Percentiles rank a stretch among this genome's conserved stretches.
Evolutionary conservation across 1,284 basidiomycete genomes (phyloP).

Genomic region (Cryptococcus hybrid): DNA sequence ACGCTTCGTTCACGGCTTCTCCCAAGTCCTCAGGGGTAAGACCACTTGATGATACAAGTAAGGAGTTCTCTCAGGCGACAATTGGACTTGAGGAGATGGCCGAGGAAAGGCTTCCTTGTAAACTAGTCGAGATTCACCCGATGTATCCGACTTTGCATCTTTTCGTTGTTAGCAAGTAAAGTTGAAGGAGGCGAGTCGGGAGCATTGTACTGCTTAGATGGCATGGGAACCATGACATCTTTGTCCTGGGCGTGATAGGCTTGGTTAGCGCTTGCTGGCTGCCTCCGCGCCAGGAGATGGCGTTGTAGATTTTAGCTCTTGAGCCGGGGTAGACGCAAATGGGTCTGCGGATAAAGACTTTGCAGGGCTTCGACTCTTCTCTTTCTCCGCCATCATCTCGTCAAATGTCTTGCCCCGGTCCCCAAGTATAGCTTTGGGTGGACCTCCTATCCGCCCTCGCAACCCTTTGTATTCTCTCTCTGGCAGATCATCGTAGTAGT

Average conservation of each 20-base stretch:
- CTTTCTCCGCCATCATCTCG: slow-evolving; percentile 21
- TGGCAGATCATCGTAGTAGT: neutral
- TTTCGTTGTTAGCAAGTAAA: neutral
- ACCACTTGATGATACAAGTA: no score
- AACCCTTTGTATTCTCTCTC: slow-evolving; percentile 7
- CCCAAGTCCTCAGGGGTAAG: neutral
- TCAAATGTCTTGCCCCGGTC: slow-evolving; percentile 42
- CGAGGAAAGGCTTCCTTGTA: slow-evolving; percentile 17
- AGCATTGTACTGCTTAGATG: slow-evolving; percentile 20
- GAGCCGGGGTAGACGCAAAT: no score
- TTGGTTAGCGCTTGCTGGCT: no score
- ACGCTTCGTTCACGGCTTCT: neutral
- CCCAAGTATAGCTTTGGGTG: slow-evolving; percentile 43
- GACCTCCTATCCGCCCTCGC: slow-evolving; percentile 22
- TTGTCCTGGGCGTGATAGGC: slow-evolving; percentile 15
- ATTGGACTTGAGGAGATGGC: slow-evolving; percentile 5
- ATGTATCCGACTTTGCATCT: no score
- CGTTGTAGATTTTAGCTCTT: no score
- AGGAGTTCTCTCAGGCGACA: slow-evolving; percentile 9
- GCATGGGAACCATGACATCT: slow-evolving; percentile 20
- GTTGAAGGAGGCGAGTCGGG: slow-evolving; percentile 19
- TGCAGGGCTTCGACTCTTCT: neutral
- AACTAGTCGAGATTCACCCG: no score
- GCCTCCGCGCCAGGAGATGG: no score
- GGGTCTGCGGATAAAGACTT: no score